phyloP scores from a whole-genome alignment of 257 asterid genomes.

The Salvia rosmarinus region DNA sequence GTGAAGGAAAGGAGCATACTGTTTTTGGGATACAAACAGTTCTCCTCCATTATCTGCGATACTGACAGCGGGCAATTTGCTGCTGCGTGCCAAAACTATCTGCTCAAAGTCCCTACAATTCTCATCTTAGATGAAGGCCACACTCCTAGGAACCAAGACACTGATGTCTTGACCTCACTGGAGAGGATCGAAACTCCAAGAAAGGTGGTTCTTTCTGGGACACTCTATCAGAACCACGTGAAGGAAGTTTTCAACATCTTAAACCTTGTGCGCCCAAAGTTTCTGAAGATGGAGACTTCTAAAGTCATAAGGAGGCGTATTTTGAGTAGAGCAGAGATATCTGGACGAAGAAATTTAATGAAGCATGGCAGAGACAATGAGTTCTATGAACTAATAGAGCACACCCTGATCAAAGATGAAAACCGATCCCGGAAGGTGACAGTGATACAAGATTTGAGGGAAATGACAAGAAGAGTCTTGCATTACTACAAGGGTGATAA shows the following conservation, averaged over 20 bases:
- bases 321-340: conserved; percentile 69
- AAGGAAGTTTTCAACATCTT: conserved; percentile 88
- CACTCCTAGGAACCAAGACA: conserved; percentile 90
- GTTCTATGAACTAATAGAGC: conserved; percentile 84
- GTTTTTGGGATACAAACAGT: conserved; percentile 87
- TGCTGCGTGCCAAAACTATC: conserved; percentile 62
- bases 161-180: conserved; percentile 85
- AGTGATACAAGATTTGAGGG: conserved; percentile 85
- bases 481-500: conserved; percentile 96
- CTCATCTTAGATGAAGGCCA: conserved; percentile 96
- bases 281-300: conserved; percentile 67
- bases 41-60: conserved; percentile 79
- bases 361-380: conserved; percentile 65
- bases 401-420: conserved; percentile 68
- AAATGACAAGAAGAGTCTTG: conserved; percentile 80
- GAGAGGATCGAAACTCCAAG: conserved; percentile 84
- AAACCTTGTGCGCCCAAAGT: conserved; percentile 96
- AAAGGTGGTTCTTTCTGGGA: conserved; percentile 95
- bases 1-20: conserved; percentile 68
- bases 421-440: conserved; percentile 69
- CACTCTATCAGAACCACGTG: conserved; percentile 93
- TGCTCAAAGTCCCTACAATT: conserved; percentile 71
- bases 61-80: conserved; percentile 52
- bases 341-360: conserved; percentile 50
- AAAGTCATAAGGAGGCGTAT: conserved; percentile 76